Evolutionary conservation across 352 stramenopile genomes (phyloP), one percentile per base, ranked within the genome.

Genomic region (Globisporangium irregulare): DNA sequence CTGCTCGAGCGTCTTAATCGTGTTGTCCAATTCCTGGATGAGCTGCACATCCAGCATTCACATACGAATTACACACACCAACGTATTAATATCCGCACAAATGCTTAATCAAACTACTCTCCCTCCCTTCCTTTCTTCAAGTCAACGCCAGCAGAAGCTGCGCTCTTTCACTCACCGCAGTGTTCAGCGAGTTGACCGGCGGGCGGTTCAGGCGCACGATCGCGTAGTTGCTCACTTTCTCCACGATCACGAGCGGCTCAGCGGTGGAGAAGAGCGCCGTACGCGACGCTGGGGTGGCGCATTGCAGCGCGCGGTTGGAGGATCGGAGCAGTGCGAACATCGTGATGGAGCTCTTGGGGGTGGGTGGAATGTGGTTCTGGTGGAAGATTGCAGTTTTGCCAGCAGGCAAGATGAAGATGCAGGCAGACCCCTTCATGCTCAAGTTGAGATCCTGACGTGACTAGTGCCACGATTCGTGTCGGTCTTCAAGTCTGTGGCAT

Each of bases 171-270:
- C 69, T 55, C 48, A 92, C 87, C 70, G 79, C 73, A 20, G 77
- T 84, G 79, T 87, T 95, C 66, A 95, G 78, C 62, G 84, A 93
- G 75, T 95, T 95, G 59, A 93, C 87, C 15, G 87, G 85, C 38
- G 84, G 69, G 34, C 87, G 85, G 71, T 93, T 93, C 75, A 95
- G 71, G 65, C 82, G 85, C 71, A 95, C 84, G 64, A 95, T 73
- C 14, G 87, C 87, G 68, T 91, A 92, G 65, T 84, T 85, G 63
- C 89, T 78, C 32, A 80, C 68, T 61, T 84, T 89, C 72, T 93
- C 87, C 38, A 95, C 78, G 20, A 93, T 72, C 67, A 93, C 80
- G 24, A 92, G 70, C 68, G 82, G 77, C 63, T 86, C 71, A 4
- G 71, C 71, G 1, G 75, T 73, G 18, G 77, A 82, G 59, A 85